Evolutionary conservation across 768 basidiomycete genomes (phyloP), one percentile per base, ranked within the genome.

Genomic region (Xerocomellus dryophilus): DNA sequence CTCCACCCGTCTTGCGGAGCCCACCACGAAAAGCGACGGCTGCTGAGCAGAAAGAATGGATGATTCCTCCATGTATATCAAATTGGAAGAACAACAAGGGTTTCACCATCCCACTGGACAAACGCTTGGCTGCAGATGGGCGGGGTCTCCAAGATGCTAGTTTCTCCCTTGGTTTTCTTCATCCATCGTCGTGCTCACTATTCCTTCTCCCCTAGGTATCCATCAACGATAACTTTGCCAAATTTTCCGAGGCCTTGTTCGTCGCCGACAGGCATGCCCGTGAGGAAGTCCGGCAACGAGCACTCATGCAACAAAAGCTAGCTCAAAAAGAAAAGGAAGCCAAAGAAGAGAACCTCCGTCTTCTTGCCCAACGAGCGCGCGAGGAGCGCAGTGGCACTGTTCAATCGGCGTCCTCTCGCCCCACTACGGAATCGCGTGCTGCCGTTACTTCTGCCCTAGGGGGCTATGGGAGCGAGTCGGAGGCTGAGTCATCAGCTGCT

Each of bases 71-170:
- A 17, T 98, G 96, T 71, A 98, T 99, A 56, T 96, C 93, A 25
- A 99, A 99, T 74, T 99, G 97, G 97, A 99, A 99, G 78, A 99
- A 99, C 78, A 98, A 98, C 84, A 99, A 98, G 74, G 97, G 97
- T 81, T 99, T 95, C 71, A 98, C 97, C 2, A 98, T 98, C 65
- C 96, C 97, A 35, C 80, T 98, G 32, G 97, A 98, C 69, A 98
- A 99, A 75, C 90, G 96, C 59, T 77, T 99, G 49, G 97, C 97
- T 36, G 96, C 97, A 4, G 97, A 98, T 71, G 96, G 96, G n/a
- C 82, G 96, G 61, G 97, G 97, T 54, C 79, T 99, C 32, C 97
- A 99, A 72, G 97, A 99, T 69, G 96, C 97, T 59, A 70, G 90
- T 78, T 32, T 54, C 32, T 54, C 42, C 17, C 17, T 15, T 59